Percentiles rank a stretch among this genome's conserved stretches.
phyloP scores from a whole-genome alignment of 345 rosid genomes.

The Tarenaya hassleriana region DNA sequence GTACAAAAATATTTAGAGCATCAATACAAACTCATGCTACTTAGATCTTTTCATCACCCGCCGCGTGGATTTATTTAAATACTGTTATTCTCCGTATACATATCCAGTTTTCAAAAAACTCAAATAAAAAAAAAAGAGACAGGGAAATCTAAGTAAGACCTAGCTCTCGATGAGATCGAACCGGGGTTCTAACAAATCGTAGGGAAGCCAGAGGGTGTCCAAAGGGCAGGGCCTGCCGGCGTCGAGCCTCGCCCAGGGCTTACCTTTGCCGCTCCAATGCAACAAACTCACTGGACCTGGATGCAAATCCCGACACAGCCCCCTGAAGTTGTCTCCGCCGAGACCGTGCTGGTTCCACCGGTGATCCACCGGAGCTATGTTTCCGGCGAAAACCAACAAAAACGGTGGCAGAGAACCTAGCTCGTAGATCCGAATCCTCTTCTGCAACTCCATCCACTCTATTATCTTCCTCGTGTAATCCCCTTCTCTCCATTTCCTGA shows the following conservation, averaged over 20 bases:
- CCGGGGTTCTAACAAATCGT: conserved; percentile 42
- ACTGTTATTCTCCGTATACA: conserved; percentile 12
- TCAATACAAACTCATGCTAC: conserved; percentile 15
- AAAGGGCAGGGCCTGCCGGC: conserved; percentile 45
- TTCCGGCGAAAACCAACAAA: conserved; percentile 71
- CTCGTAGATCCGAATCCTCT: conserved; percentile 76
- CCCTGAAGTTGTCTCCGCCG: conserved; percentile 55
- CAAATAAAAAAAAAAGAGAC: neutral
- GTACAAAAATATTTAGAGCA: conserved; percentile 1
- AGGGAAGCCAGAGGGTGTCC: conserved; percentile 54
- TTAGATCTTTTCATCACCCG: conserved; percentile 12
- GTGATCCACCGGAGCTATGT: conserved; percentile 65
- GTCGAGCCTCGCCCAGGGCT: conserved; percentile 61
- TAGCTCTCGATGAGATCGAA: conserved; percentile 34
- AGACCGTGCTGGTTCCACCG: conserved; percentile 89
- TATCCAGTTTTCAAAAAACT: conserved; percentile 18
- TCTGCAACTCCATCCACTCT: conserved; percentile 93
- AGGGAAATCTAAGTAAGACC: conserved; percentile 17
- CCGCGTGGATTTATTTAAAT: conserved; percentile 15
- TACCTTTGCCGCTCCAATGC: conserved; percentile 76
- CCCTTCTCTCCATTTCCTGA: conserved; percentile 57
- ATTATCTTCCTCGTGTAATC: conserved; percentile 63
- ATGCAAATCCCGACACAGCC: conserved; percentile 49
- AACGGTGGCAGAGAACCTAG: conserved; percentile 79
- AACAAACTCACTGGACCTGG: conserved; percentile 61